Base-by-base conservation (phyloP, 2,329 filamentous ascomycete genomes). In the Fusarium sp. region DNA sequence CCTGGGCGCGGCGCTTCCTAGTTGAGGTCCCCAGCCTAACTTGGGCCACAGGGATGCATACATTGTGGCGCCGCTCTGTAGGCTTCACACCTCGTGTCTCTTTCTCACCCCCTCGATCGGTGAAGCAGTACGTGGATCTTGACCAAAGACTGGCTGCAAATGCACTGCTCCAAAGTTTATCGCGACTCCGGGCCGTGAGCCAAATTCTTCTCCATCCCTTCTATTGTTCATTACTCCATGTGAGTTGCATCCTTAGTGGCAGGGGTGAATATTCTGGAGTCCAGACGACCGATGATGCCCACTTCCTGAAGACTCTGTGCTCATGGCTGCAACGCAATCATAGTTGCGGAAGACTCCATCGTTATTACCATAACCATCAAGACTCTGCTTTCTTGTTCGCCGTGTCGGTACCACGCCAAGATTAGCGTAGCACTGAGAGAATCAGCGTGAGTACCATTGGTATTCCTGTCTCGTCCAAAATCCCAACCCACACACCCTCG, bases 171-270 rank as follows among this genome's bases (percentile, higher is more conserved):
- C 41, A 21, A 21, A 30, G 49, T 57, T 58, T 77, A 74, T 50
- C 42, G 43, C 28, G 50, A 76, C 76, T 52, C 76, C 76, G 58
- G 41, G 51, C 71, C 74, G 72, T 75, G 65, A 39, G 37, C 56
- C 49, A 42, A 72, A 73, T 64, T 60, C 67, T 78, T 76, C 75
- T 75, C 71, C 72, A 73, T 76, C 77, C 69, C 74, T 76, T 77
- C 76, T 62, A 76, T 71, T 37, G 31, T 49, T 49, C 51, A 65
- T 55, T 60, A 65, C 67, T 68, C 56, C 58, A 68, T 65, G 64
- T 65, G 62, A 71, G 59, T 64, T 56, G 68, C 71, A 71, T 74
- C 67, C 67, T 54, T 69, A 75, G 69, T 62, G 65, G 68, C 73
- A 77, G 69, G 72, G 72, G 66, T 67, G 66, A 67, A 39, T 61